A percentile compares a stretch with the other conserved stretches of the same genome.
These are phyloP conservation scores for Stephania yunnanensis DNA, from an alignment of 164 flowering plant genomes.

Conservation along the genomic window DNA sequence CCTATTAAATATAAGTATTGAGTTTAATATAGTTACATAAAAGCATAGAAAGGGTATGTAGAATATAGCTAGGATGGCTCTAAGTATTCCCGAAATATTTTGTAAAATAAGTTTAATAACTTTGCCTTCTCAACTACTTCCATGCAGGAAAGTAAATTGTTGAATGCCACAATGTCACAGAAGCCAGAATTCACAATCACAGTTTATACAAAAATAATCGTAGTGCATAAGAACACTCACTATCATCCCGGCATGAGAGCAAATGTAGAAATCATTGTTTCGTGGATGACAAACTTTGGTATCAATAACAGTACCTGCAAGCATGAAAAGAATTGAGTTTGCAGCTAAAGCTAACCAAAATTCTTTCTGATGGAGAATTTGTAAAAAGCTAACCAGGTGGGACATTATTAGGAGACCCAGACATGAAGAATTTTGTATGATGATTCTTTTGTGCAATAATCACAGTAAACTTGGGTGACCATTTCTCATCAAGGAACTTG, in stretches of 20 bases:
- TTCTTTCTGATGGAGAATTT: neutral
- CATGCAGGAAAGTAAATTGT: too few relatives aligned
- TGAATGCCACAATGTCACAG: too few relatives aligned
- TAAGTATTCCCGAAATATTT: too few relatives aligned
- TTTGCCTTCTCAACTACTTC: too few relatives aligned
- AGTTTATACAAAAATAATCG: too few relatives aligned
- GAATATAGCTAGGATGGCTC: too few relatives aligned
- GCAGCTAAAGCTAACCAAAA: neutral
- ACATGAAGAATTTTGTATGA: conserved; percentile 75
- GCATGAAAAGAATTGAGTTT: neutral
- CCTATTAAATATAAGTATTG: too few relatives aligned
- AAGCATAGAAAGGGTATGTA: too few relatives aligned
- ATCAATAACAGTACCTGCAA: conserved; percentile 78
- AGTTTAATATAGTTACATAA: too few relatives aligned
- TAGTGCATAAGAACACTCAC: conserved; percentile 38
- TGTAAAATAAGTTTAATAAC: too few relatives aligned
- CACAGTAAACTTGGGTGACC: conserved; percentile 66
- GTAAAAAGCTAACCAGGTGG: conserved; percentile 57
- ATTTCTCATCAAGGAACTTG: conserved; percentile 62
- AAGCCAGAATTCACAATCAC: too few relatives aligned
- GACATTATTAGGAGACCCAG: conserved; percentile 66
- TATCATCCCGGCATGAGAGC: conserved; percentile 93
- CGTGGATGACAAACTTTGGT: conserved; percentile 67
- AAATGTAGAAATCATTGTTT: conserved; percentile 80
- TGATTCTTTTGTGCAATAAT: conserved; percentile 90